These are phyloP conservation scores for Candida andamanensis DNA, from an alignment of 805 yeast species.

Conservation along the genomic window DNA sequence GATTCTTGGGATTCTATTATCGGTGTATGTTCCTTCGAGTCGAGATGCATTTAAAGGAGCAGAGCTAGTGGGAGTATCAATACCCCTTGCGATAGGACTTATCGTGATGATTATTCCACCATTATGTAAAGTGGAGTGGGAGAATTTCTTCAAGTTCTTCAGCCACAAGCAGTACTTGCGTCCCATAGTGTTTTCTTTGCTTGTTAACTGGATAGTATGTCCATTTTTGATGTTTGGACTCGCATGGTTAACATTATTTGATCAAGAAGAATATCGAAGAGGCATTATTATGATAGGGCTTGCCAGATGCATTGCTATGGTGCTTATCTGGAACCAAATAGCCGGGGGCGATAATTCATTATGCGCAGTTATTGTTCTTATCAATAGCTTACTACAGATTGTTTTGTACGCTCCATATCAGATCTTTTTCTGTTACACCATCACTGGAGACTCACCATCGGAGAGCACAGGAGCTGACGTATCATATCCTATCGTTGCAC, in stretches of 20 bases:
- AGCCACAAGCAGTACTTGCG: constrained; percentile 7
- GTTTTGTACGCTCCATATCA: constrained; percentile 50
- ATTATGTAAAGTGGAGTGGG: constrained; percentile 51
- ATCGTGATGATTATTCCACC: constrained; percentile 57
- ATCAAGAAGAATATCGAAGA: constrained; percentile 42
- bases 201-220: constrained; percentile 52
- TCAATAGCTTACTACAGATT: constrained; percentile 48
- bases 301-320: constrained; percentile 63
- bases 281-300: constrained; percentile 58
- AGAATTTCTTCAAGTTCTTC: constrained; percentile 22
- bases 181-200: constrained; percentile 34
- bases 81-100: constrained; percentile 47
- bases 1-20: constrained; percentile 33
- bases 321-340: constrained; percentile 51
- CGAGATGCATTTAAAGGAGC: constrained; percentile 32
- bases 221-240: constrained; percentile 54
- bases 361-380: constrained; percentile 49
- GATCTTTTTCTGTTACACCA: constrained; percentile 42
- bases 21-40: constrained; percentile 36
- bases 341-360: constrained; percentile 48
- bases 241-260: constrained; percentile 48
- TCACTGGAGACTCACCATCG: constrained; percentile 25
- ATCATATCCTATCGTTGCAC: constrained; percentile 37
- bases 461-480: constrained; percentile 9
- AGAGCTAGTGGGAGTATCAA: constrained; percentile 33